Evolutionary conservation across 2,329 filamentous ascomycete species (phyloP), one percentile per base, ranked within the genome.

Genomic region (Alternaria infectoria): DNA sequence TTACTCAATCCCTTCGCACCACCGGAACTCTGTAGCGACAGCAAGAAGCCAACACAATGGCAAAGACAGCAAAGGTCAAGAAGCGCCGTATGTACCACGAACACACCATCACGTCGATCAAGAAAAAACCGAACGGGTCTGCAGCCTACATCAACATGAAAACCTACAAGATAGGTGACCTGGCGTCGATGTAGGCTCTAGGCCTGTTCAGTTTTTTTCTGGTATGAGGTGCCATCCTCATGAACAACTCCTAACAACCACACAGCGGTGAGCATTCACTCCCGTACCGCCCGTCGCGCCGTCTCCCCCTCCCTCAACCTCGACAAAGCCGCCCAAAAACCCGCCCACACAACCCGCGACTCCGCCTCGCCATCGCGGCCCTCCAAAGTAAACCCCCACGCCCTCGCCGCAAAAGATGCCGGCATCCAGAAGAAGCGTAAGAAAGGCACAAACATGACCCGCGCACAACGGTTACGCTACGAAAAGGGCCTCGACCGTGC

Each of bases 391-490:
- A 74, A 78, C 54, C 74, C 74, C 77, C 69, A 91, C n/a, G 85
- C 92, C 17, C 87, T 93, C 44, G 88, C 88, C 43, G 87, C 90
- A 15, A 90, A 91, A 69, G 87, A 89, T 74, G 86, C 89, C 17
- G 92, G 92, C 28, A 85, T 95, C 58, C 93, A 92, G 79, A 92
- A 90, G 80, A 91, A 88, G 77, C 81, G 82, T 64, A 87, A 87
- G 71, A 80, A 79, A 19, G 47, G 49, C 43, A 66, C 63, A 28
- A 62, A 58, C 25, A 68, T 86, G 69, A 85, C 83, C 25, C 83
- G 85, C 54, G 81, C 84, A 8, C 87, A 89, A 74, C 81, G 84
- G 6, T 69, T 83, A 57, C 82, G 88, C 45, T 86, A 74, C 6
- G 62, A 72, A 50, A 75, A 75, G 44, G 83, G 69, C 17, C 76